Conservation (phyloP, 2,329 filamentous ascomycete species). For the Epichloe gansuensis region DNA sequence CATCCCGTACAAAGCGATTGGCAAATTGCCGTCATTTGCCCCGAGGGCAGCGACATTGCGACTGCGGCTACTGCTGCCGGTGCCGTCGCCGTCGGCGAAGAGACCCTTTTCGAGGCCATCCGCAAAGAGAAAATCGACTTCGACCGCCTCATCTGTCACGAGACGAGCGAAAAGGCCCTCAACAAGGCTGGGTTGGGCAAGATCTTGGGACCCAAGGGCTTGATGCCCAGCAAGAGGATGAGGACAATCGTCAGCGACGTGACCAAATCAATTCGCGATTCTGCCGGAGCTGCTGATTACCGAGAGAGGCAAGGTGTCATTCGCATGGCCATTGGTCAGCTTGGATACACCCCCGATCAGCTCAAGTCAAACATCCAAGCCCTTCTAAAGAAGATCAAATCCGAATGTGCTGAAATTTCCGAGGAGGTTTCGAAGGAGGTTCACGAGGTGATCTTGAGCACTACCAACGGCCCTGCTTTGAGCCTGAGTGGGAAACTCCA, state of each 20-base stretch:
- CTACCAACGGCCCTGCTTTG: slow-evolving; percentile 76
- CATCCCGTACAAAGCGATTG: slow-evolving; percentile 82
- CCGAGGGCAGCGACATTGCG: slow-evolving; percentile 63
- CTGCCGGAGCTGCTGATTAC: slow-evolving; percentile 77
- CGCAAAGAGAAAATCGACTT: slow-evolving; percentile 66
- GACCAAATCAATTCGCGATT: slow-evolving; percentile 58
- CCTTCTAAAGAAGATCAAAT: slow-evolving; percentile 64
- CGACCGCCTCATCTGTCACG: slow-evolving; percentile 79
- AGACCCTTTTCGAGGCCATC: slow-evolving; percentile 71
- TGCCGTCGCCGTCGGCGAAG: slow-evolving; percentile 72
- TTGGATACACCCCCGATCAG: slow-evolving; percentile 79
- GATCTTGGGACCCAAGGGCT: slow-evolving; percentile 72
- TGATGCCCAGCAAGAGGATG: slow-evolving; percentile 85
- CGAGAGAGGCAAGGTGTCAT: slow-evolving; percentile 76
- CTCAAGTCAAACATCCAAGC: slow-evolving; percentile 72
- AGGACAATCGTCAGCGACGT: slow-evolving; percentile 83
- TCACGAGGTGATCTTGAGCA: slow-evolving; percentile 64
- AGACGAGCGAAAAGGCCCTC: slow-evolving; percentile 61
- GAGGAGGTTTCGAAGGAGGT: slow-evolving; percentile 32
- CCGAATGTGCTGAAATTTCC: slow-evolving; percentile 61
- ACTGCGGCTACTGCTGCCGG: slow-evolving; percentile 65
- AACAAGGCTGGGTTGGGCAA: slow-evolving; percentile 70
- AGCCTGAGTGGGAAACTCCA: slow-evolving; percentile 71
- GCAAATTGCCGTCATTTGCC: slow-evolving; percentile 80
- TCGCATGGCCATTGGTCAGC: slow-evolving; percentile 78